These are phyloP conservation scores for Backusella psychrophila DNA, from an alignment of 192 early-diverging fungal genomes.

Conservation along the genomic window DNA sequence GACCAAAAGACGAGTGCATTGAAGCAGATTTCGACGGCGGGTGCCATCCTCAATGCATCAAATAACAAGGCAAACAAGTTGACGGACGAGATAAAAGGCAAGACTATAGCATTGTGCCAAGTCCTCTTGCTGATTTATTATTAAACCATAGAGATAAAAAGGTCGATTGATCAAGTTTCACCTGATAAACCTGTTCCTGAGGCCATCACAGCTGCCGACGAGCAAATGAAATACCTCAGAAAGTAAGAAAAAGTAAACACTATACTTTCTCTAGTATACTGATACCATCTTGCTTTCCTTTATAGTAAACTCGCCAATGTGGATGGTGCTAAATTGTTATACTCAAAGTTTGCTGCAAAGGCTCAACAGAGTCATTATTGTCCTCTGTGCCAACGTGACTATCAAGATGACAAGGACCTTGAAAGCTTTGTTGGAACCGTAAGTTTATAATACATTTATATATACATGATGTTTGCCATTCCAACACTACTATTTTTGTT, in stretches of 20 bases:
- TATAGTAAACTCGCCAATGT: constrained; percentile 16
- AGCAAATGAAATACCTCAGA: constrained; percentile 31
- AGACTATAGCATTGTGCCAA: not conserved
- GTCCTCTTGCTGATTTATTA: not conserved
- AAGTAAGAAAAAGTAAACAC: not conserved
- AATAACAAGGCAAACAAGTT: not conserved
- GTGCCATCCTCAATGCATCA: not conserved
- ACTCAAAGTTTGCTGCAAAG: constrained; percentile 62
- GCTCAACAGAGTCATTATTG: constrained; percentile 68
- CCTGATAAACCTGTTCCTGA: constrained; percentile 16
- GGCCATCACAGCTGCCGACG: constrained; percentile 25
- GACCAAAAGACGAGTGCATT: not conserved
- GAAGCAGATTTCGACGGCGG: not conserved
- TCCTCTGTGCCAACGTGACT: constrained; percentile 80
- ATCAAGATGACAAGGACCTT: constrained; percentile 53
- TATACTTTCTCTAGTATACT: too few species aligned
- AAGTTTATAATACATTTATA: not conserved
- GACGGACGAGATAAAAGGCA: not conserved
- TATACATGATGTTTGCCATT: not conserved
- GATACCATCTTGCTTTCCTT: not conserved
- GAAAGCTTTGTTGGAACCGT: constrained; percentile 40
- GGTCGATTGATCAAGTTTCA: not conserved
- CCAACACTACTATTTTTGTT: not conserved
- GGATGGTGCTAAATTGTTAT: constrained; percentile 60
- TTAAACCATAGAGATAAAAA: not conserved